Evolutionary conservation across 192 early-diverging fungal species (phyloP).

Genomic region (Rhizoclosmatium globosum): DNA sequence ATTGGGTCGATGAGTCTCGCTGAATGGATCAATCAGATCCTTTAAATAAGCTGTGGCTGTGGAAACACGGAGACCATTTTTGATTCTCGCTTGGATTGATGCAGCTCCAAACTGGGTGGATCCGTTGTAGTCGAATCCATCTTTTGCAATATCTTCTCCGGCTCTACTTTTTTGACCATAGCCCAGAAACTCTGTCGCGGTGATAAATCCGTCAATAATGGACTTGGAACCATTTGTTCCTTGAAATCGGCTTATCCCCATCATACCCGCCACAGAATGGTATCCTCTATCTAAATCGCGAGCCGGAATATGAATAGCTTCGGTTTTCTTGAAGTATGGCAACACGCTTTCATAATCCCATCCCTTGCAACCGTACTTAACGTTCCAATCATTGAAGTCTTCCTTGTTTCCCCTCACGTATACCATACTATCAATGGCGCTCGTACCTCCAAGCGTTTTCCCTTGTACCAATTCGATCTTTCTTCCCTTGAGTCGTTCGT

Average conservation of each 20-base stretch:
- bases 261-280: constrained; percentile 11
- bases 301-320: not conserved
- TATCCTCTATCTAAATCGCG: constrained; percentile 6
- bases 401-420: constrained; percentile 32
- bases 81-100: not conserved
- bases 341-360: constrained; percentile 28
- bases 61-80: not conserved
- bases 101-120: constrained; percentile 1
- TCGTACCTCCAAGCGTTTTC: constrained; percentile 22
- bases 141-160: not conserved
- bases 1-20: constrained; percentile 9
- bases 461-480: constrained; percentile 18
- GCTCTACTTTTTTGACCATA: too few species aligned
- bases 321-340: constrained; percentile 36
- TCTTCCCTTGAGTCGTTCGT: not conserved
- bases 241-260: not conserved
- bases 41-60: constrained; percentile 21
- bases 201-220: not conserved
- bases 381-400: constrained; percentile 32
- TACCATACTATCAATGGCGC: constrained; percentile 24
- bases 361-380: constrained; percentile 24
- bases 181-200: not conserved
- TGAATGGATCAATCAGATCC: constrained; percentile 13
- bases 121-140: constrained; percentile 28
- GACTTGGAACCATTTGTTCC: not conserved